These are phyloP conservation scores for Dryas octopetala DNA, from an alignment of 306 rosid species.

Conservation along the genomic window DNA sequence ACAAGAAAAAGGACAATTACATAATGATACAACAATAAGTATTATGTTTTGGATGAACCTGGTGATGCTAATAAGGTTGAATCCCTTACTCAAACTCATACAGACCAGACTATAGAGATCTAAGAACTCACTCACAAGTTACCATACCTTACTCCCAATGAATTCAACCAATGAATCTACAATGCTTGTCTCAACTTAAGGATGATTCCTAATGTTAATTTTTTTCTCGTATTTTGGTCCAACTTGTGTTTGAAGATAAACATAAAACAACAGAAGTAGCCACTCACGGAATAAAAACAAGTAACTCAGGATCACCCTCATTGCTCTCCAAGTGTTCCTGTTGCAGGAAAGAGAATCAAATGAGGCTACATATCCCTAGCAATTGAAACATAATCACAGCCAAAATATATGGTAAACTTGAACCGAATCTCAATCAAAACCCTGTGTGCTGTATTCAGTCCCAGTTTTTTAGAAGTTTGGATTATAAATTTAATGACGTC, in stretches of 20 bases:
- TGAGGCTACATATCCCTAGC: slow-evolving; percentile 1
- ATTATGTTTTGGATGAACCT: not conserved
- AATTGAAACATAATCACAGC: not conserved
- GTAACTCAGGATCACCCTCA: slow-evolving; percentile 96
- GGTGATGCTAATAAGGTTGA: not conserved
- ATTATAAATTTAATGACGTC: not conserved
- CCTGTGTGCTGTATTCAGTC: not conserved
- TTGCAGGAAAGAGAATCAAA: slow-evolving; percentile 23
- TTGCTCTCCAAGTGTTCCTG: slow-evolving; percentile 93
- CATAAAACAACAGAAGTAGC: not conserved
- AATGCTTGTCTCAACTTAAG: not conserved
- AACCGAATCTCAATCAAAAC: not conserved
- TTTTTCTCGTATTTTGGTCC: not conserved
- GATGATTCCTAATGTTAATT: not conserved
- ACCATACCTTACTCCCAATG: not conserved
- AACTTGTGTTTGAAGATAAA: not conserved
- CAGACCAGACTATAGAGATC: not conserved
- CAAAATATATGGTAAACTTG: not conserved
- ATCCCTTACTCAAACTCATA: not conserved
- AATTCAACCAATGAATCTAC: not conserved
- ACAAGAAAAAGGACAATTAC: not conserved
- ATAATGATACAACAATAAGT: not conserved
- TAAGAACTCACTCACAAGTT: not conserved
- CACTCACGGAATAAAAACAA: slow-evolving; percentile 86
- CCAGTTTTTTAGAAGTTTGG: not conserved